These are phyloP conservation scores for Agarophyton chilense DNA, from an alignment of 23 red algal species.

Conservation along the genomic window DNA sequence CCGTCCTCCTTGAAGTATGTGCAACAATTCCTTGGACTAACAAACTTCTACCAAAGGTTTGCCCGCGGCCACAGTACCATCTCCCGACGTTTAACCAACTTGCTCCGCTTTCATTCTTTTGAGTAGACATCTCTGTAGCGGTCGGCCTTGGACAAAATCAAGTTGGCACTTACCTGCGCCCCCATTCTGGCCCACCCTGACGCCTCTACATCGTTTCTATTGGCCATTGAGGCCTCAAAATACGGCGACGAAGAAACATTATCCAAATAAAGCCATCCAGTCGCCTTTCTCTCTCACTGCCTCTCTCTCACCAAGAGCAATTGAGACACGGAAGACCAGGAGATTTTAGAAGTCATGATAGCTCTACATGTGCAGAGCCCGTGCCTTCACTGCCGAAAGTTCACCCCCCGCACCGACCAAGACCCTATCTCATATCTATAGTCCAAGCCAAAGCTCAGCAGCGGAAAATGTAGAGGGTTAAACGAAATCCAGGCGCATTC, in stretches of 20 bases:
- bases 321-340: slow-evolving; percentile 34
- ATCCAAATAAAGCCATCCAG: not conserved
- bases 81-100: not conserved
- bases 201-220: not conserved
- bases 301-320: not conserved
- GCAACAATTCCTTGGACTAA: not conserved
- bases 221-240: slow-evolving; percentile 18
- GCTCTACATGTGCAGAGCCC: not conserved
- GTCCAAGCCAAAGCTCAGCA: slow-evolving; percentile 24
- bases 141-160: not conserved
- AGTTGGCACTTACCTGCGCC: not conserved
- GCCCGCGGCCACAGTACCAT: not conserved
- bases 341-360: slow-evolving; percentile 28
- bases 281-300: slow-evolving; percentile 15
- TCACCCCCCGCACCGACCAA: slow-evolving; percentile 9
- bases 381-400: not conserved
- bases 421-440: slow-evolving; percentile 41
- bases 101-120: not conserved
- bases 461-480: slow-evolving; percentile 26
- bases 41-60: slow-evolving; percentile 13
- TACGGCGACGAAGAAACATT: slow-evolving; percentile 14
- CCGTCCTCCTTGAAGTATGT: not conserved
- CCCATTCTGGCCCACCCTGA: slow-evolving; percentile 3
- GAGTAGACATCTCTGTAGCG: too few relatives aligned
- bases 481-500: slow-evolving; percentile 17